phyloP scores from a whole-genome alignment of 2,329 filamentous ascomycete species.

The Aspergillus aculeatus region DNA sequence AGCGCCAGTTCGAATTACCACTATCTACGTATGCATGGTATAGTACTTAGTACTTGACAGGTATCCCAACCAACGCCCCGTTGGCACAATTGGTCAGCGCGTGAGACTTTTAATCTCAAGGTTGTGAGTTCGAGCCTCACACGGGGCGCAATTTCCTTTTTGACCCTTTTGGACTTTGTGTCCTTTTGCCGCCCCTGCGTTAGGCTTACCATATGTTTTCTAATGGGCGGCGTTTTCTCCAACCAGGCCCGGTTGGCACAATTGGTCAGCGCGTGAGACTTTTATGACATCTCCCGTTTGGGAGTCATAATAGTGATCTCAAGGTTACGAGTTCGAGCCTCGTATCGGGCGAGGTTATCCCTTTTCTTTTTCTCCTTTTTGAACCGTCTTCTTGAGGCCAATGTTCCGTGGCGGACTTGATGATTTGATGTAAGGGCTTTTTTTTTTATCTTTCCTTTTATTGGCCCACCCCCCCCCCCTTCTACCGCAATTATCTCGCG shows the following conservation, averaged over 20 bases:
- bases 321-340: background rate
- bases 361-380: background rate
- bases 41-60: fast-evolving
- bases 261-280: background rate
- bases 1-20: too few species aligned
- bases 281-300: background rate
- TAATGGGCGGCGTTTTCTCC: background rate
- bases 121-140: background rate
- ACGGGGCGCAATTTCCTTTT: background rate
- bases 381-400: too few species aligned
- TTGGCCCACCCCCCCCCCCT: too few species aligned
- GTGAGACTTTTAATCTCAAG: background rate
- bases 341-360: background rate
- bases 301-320: background rate
- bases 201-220: fast-evolving
- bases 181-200: too few species aligned
- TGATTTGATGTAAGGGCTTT: too few species aligned
- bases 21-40: fast-evolving
- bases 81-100: background rate
- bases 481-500: too few species aligned
- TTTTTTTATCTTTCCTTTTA: too few species aligned
- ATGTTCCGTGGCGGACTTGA: too few species aligned
- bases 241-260: background rate
- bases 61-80: background rate
- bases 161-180: background rate